phyloP scores from a whole-genome alignment of 2,329 filamentous ascomycete genomes.

The Alternaria sp. region DNA sequence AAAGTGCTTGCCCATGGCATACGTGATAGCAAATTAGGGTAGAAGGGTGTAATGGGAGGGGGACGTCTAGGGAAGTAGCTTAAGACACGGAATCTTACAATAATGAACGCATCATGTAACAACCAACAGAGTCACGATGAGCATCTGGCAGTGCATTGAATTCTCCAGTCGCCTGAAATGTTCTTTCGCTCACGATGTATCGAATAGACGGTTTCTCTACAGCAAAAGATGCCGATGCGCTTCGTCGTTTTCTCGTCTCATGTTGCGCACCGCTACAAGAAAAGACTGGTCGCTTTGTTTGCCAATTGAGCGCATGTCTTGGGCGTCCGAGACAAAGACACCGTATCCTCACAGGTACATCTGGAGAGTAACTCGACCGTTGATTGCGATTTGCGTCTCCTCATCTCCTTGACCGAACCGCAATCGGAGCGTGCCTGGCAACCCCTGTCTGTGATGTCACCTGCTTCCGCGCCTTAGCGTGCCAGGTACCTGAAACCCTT shows the following conservation, averaged over 20 bases:
- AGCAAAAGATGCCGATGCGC: neutral
- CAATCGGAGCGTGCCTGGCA: neutral
- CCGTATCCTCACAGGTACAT: neutral
- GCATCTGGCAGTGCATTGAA: neutral
- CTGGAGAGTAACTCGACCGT: neutral
- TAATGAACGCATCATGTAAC: neutral
- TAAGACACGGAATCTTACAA: neutral
- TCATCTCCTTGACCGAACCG: neutral
- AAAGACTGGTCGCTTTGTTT: neutral
- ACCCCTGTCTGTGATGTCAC: constrained; percentile 21
- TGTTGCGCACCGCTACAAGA: neutral
- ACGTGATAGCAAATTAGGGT: neutral
- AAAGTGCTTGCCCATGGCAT: neutral
- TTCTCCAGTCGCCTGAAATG: neutral
- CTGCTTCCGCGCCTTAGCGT: constrained; percentile 24
- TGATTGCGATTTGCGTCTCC: neutral
- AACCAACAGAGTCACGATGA: neutral
- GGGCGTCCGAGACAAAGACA: neutral
- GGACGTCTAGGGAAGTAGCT: neutral
- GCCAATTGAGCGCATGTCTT: neutral
- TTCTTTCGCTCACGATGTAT: neutral
- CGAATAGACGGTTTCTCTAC: neutral
- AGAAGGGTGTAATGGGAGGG: neutral
- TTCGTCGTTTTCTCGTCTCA: neutral
- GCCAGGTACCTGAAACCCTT: neutral